Base-by-base conservation (phyloP, 768 basidiomycete genomes). In the Mycena galopus region DNA sequence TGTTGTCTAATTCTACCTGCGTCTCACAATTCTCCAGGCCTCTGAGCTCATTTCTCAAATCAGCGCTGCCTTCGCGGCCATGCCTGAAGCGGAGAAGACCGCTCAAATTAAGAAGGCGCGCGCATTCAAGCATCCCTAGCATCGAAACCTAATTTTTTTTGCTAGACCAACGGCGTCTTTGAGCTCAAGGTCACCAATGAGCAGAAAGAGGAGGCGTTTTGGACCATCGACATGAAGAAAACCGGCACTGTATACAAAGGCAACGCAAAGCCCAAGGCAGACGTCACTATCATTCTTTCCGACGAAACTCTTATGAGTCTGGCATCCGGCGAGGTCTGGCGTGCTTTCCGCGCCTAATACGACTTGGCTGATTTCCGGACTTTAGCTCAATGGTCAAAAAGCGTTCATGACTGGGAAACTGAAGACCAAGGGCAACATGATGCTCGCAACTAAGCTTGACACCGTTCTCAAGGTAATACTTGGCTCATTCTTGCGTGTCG, bases 401-500 rank as follows among this genome's bases (percentile, higher is more conserved):
- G 96, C 96, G 25, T 98, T 96, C 86, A 95, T 98, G 94, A 94
- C 94, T 9, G 96, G 96, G 32, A 94, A 94, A 79, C 89, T 98
- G 60, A 97, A 97, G 89, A 93, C 94, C 19, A 93, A 89, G 80
- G 96, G 95, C 66, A 96, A 96, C 83, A 91, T 96, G 82, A 96
- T 97, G 95, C 89, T 97, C 72, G 95, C 94, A 1, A 97, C 95
- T 29, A 98, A 97, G 82, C 93, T 98, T 39, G 93, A 93, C 75
- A 86, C 84, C 12, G 88, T 98, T 17, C 88, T 98, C 60, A 94
- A 93, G 89, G 95, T 94, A 66, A 23, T 56, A 0, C 29, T 23
- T 57, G 47, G 17, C 27, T 55, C 17, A 7, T 60, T 21, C 37
- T 30, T 42, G 21, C 35, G 0, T 19, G 17, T 30, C 27, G 11